Conservation (phyloP, 1,139 yeast species). For the Kodamaea derodonti region DNA sequence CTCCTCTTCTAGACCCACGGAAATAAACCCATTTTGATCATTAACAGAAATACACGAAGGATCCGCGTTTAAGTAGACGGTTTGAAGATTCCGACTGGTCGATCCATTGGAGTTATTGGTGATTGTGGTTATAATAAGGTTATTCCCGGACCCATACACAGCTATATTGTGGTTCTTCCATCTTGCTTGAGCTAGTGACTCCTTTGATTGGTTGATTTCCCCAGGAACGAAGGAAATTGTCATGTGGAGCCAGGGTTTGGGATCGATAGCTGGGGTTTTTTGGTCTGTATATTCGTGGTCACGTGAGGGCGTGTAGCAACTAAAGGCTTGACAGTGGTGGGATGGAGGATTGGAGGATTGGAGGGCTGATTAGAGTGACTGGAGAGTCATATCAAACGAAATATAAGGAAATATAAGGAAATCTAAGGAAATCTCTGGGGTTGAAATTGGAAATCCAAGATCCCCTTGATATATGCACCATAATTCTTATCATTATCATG, state of each 20-base stretch:
- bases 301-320: too few relatives aligned
- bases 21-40: slow-evolving; percentile 51
- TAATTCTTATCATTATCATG: too few relatives aligned
- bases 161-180: slow-evolving; percentile 70
- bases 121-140: slow-evolving; percentile 52
- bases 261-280: too few relatives aligned
- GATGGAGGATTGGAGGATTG: too few relatives aligned
- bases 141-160: slow-evolving; percentile 86
- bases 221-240: slow-evolving; percentile 78
- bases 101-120: slow-evolving; percentile 7
- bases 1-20: slow-evolving; percentile 36
- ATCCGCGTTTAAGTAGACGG: slow-evolving; percentile 67
- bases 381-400: too few relatives aligned
- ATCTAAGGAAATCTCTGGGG: too few relatives aligned
- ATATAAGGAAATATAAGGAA: too few relatives aligned
- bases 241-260: slow-evolving; percentile 35
- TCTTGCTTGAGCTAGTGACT: slow-evolving; percentile 55
- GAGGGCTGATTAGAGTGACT: too few relatives aligned
- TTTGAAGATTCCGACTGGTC: slow-evolving; percentile 51
- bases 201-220: slow-evolving; percentile 60
- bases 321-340: too few relatives aligned
- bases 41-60: slow-evolving; percentile 66
- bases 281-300: too few relatives aligned
- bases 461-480: too few relatives aligned
- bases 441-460: too few relatives aligned